These are phyloP conservation scores for Salicornia ramosissima DNA, from an alignment of 148 eudicot genomes.

Conservation along the genomic window DNA sequence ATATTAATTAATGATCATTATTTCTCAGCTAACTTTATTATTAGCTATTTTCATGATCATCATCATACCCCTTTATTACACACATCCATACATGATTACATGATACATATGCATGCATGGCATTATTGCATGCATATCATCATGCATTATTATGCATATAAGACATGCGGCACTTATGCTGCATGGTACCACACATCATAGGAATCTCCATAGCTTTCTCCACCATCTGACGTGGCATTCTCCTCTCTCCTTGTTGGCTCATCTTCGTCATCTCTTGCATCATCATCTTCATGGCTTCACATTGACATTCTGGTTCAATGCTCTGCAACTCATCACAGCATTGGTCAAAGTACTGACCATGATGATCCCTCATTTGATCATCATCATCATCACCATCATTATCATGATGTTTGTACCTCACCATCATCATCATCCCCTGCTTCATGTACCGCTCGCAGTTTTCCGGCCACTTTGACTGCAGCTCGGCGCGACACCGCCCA, in stretches of 20 bases:
- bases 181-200: constrained; percentile 23
- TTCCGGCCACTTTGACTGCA: not conserved
- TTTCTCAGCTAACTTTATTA: not conserved
- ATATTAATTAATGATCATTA: too few species aligned
- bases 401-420: not conserved
- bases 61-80: not conserved
- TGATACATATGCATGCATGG: not conserved
- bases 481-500: not conserved
- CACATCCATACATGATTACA: not conserved
- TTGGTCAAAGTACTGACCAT: not conserved
- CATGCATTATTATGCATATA: too few species aligned
- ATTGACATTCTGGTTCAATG: constrained; percentile 19
- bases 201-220: constrained; percentile 19
- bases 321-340: constrained; percentile 18
- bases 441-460: constrained; percentile 14
- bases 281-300: constrained; percentile 20
- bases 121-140: not conserved
- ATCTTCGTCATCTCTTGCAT: not conserved
- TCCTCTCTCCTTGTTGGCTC: not conserved
- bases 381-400: not conserved
- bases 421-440: constrained; percentile 11
- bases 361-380: not conserved
- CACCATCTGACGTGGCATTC: not conserved
- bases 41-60: not conserved
- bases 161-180: constrained; percentile 12